Base-by-base conservation (phyloP, 805 yeast genomes). In the Saccharomyces paradoxus region DNA sequence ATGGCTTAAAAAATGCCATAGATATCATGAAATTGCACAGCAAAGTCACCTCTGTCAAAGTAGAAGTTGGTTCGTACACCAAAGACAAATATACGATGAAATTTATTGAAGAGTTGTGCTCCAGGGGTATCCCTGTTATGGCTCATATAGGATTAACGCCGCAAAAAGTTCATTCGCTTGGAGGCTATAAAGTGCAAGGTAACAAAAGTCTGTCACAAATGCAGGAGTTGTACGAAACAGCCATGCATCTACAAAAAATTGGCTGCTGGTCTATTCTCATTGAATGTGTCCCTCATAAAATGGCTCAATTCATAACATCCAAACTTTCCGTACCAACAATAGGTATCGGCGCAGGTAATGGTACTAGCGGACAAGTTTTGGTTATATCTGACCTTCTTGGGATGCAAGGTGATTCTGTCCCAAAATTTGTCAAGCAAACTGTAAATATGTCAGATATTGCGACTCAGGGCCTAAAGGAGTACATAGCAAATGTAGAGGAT, bases 81-180 rank as follows among this genome's bases (percentile, higher is more conserved):
- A 56, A 47, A n/a, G 71, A 65, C 44, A 83, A 80, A 54, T 78
- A 77, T 53, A 68, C 81, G 2, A 73, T 78, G 1, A 71, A 72
- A 2, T 80, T 85, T 0, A 79, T 94, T 9, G 63, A 69, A 54
- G 77, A 77, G 56, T 70, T 92, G 21, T 76, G 83, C 1, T 66
- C 77, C 4, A 74, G 84, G 17, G 98, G 98, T 0, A 83, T 92
- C 9, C 96, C 97, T 0, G 90, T 90, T 2, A 78, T 89, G 72
- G 97, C 95, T 1, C 99, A 92, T 69, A 81, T 89, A 30, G 99
- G 99, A 0, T 74, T 92, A 31, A 89, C 96, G 3, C 99, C 99
- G 1, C 98, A 94, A 68, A 79, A 88, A 47, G 83, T 83, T 57
- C 81, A 88, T 58, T 67, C 88, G 0, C 66, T 87, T 13, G 91